Conservation (phyloP, 495 filamentous ascomycete genomes). For the Lophium mytilinum region DNA sequence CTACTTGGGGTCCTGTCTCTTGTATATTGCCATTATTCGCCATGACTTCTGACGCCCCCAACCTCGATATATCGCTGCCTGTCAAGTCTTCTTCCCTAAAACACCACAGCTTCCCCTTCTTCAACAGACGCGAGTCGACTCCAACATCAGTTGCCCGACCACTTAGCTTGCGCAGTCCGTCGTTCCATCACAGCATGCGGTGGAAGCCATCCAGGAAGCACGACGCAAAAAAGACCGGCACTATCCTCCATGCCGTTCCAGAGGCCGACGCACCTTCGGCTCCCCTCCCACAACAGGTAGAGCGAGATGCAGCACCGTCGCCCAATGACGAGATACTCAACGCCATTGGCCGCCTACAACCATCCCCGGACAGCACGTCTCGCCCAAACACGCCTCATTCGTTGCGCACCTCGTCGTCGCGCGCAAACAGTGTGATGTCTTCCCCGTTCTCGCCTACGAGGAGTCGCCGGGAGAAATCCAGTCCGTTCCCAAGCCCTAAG, state of each 20-base stretch:
- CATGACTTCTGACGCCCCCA: background rate
- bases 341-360: slow-evolving; percentile 12
- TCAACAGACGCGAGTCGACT: background rate
- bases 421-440: slow-evolving; percentile 7
- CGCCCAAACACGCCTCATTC: background rate
- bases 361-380: background rate
- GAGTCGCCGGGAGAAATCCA: slow-evolving; percentile 4
- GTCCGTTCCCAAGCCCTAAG: slow-evolving; percentile 3
- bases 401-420: slow-evolving; percentile 1
- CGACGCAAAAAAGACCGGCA: slow-evolving; percentile 14
- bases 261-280: slow-evolving; percentile 3
- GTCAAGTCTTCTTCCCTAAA: background rate
- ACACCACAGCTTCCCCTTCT: background rate
- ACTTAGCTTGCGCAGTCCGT: background rate
- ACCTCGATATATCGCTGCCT: background rate
- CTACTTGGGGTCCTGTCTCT: no score
- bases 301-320: slow-evolving; percentile 30
- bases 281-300: slow-evolving; percentile 20
- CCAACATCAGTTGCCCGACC: background rate
- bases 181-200: background rate
- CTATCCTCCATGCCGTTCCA: slow-evolving; percentile 27
- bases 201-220: slow-evolving; percentile 4
- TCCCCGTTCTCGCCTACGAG: slow-evolving; percentile 7
- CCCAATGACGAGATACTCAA: slow-evolving; percentile 30
- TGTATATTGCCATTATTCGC: background rate